Evolutionary conservation across 1,284 basidiomycete species (phyloP).

Genomic region (Pseudozyma hubeiensis): DNA sequence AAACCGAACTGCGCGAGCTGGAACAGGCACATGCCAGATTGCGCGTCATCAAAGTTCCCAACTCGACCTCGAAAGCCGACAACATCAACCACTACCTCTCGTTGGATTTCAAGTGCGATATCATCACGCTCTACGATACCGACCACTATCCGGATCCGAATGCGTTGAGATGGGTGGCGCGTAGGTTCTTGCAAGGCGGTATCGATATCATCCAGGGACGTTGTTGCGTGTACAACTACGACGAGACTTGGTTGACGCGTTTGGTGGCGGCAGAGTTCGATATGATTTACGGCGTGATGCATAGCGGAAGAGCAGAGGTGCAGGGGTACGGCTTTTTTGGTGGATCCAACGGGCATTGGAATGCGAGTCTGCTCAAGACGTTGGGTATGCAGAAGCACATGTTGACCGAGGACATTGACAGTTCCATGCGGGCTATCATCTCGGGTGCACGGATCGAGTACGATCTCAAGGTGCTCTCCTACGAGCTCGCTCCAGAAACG

Average conservation of each 20-base stretch:
- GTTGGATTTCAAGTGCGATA: slow-evolving; percentile 51
- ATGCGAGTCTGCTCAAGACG: slow-evolving; percentile 54
- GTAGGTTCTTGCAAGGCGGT: slow-evolving; percentile 57
- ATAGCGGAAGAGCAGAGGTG: slow-evolving; percentile 56
- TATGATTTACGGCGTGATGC: slow-evolving; percentile 62
- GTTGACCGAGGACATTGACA: slow-evolving; percentile 65
- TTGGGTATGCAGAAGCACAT: slow-evolving; percentile 61
- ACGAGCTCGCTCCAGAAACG: slow-evolving; percentile 60
- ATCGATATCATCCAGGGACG: slow-evolving; percentile 64
- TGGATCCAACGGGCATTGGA: slow-evolving; percentile 65
- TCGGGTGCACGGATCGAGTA: slow-evolving; percentile 62
- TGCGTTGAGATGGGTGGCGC: slow-evolving; percentile 57
- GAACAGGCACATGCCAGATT: slow-evolving; percentile 43
- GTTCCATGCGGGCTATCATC: slow-evolving; percentile 60
- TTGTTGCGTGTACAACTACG: slow-evolving; percentile 62
- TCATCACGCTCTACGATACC: slow-evolving; percentile 62
- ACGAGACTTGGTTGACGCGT: slow-evolving; percentile 50
- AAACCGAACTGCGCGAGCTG: slow-evolving; percentile 49
- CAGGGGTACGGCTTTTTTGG: slow-evolving; percentile 63
- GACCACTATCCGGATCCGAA: slow-evolving; percentile 61
- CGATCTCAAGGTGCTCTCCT: slow-evolving; percentile 58
- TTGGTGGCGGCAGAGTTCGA: slow-evolving; percentile 62
- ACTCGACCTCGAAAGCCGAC: slow-evolving; percentile 60
- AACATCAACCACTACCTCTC: slow-evolving; percentile 64
- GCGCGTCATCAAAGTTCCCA: slow-evolving; percentile 59